phyloP scores from a whole-genome alignment of 169 alveolate genomes.

The Plasmodium relictum region DNA sequence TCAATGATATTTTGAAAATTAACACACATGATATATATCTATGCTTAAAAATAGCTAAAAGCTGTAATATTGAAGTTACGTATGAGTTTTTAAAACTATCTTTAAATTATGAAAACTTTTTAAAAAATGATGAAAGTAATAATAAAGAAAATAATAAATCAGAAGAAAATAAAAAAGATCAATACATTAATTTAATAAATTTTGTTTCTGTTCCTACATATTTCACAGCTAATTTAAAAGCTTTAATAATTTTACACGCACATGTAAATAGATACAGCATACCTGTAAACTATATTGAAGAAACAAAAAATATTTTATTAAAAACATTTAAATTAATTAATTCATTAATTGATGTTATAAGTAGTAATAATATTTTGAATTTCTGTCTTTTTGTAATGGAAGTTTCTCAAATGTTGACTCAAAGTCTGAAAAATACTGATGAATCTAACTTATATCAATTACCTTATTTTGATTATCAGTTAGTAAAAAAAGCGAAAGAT shows the following conservation, averaged over 20 bases:
- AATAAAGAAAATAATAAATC: slow-evolving; percentile 1
- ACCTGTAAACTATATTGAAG: slow-evolving; percentile 89
- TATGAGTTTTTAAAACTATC: slow-evolving; percentile 51
- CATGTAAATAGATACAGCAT: slow-evolving; percentile 94
- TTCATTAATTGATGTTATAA: slow-evolving; percentile 98
- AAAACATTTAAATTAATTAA: slow-evolving; percentile 91
- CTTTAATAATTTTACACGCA: slow-evolving; percentile 90
- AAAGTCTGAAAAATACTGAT: slow-evolving; percentile 93
- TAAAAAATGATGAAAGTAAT: slow-evolving; percentile 73
- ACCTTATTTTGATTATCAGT: slow-evolving; percentile 91
- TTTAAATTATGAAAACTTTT: slow-evolving; percentile 21
- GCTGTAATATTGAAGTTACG: slow-evolving; percentile 31
- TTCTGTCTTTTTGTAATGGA: slow-evolving; percentile 98
- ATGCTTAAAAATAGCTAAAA: slow-evolving; percentile 53
- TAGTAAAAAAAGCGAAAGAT: slow-evolving; percentile 90
- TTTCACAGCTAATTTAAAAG: slow-evolving; percentile 80
- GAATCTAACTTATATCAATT: slow-evolving; percentile 93
- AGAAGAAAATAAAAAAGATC: slow-evolving; percentile 29
- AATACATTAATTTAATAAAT: slow-evolving; percentile 15
- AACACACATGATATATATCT: slow-evolving; percentile 23
- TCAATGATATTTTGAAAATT: slow-evolving; percentile 82
- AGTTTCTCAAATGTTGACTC: slow-evolving; percentile 96
- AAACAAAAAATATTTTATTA: slow-evolving; percentile 86
- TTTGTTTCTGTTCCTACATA: slow-evolving; percentile 59
- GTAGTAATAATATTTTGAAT: slow-evolving; percentile 95